Conservation (phyloP, 2,329 filamentous ascomycete genomes). For the Didymella keratinophila region DNA sequence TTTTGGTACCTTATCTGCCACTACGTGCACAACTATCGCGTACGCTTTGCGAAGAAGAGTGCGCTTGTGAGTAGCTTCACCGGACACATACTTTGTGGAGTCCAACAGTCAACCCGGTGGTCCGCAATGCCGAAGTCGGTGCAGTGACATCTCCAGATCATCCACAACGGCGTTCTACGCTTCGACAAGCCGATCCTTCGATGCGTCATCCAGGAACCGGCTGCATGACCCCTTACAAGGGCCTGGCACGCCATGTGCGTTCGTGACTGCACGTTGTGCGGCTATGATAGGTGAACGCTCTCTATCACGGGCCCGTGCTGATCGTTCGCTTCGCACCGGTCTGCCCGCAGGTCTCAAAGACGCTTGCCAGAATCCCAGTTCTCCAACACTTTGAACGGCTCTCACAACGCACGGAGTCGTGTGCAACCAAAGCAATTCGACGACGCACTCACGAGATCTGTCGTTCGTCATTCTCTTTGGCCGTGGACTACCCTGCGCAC, state of each 20-base stretch:
- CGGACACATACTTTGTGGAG: slow-evolving; percentile 1
- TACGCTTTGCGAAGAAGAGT: slow-evolving; percentile 1
- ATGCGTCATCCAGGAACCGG: slow-evolving; percentile 48
- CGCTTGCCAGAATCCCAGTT: slow-evolving; percentile 7
- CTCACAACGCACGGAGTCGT: slow-evolving; percentile 8
- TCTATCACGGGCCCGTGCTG: slow-evolving; percentile 26
- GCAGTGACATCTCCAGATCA: slow-evolving; percentile 16
- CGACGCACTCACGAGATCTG: not conserved
- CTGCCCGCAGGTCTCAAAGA: slow-evolving; percentile 14
- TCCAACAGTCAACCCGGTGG: slow-evolving; percentile 1
- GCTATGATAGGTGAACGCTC: slow-evolving; percentile 32
- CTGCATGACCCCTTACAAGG: slow-evolving; percentile 43
- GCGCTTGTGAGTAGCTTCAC: slow-evolving; percentile 9
- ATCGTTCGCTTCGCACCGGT: slow-evolving; percentile 25
- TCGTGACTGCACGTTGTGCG: slow-evolving; percentile 28
- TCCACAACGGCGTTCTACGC: slow-evolving; percentile 14
- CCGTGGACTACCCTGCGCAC: slow-evolving; percentile 26
- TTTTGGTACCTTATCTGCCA: slow-evolving; percentile 4
- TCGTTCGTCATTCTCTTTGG: slow-evolving; percentile 10
- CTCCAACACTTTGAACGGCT: slow-evolving; percentile 3
- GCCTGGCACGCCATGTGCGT: slow-evolving; percentile 27
- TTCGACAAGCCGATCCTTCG: slow-evolving; percentile 20
- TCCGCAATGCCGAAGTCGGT: slow-evolving; percentile 17
- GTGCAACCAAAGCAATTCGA: slow-evolving; percentile 3
- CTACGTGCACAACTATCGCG: not conserved